Evolutionary conservation across 495 filamentous ascomycete species (phyloP).

Genomic region (Oleoguttula mirabilis): DNA sequence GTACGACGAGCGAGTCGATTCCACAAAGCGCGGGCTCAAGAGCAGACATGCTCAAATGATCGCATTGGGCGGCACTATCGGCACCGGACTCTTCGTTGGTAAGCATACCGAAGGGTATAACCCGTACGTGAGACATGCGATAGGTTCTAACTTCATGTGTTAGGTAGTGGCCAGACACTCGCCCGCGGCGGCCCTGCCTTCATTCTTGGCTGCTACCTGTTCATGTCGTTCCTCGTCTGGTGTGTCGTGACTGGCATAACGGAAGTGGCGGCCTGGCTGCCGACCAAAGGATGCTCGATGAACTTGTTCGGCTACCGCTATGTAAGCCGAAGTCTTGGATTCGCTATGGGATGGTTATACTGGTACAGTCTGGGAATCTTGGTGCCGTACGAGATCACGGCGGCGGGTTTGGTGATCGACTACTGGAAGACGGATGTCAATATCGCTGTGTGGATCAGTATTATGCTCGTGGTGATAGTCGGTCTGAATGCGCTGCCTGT

Average conservation of each 20-base stretch:
- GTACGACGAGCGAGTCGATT: slow-evolving; percentile 22
- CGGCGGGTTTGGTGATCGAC: slow-evolving; percentile 34
- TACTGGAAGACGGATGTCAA: slow-evolving; percentile 46
- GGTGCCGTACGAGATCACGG: slow-evolving; percentile 29
- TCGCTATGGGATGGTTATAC: slow-evolving; percentile 36
- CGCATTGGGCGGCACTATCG: slow-evolving; percentile 34
- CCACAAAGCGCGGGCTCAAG: slow-evolving; percentile 24
- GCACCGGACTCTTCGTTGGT: slow-evolving; percentile 56
- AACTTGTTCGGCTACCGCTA: slow-evolving; percentile 37
- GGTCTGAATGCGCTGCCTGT: slow-evolving; percentile 25
- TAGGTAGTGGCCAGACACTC: slow-evolving; percentile 46
- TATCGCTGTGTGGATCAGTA: slow-evolving; percentile 41
- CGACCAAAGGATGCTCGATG: slow-evolving; percentile 30
- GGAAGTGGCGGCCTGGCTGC: slow-evolving; percentile 33
- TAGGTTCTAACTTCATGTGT: too few relatives aligned
- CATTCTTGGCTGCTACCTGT: slow-evolving; percentile 38
- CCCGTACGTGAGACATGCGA: too few relatives aligned
- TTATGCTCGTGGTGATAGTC: slow-evolving; percentile 30
- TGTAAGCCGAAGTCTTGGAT: slow-evolving; percentile 38
- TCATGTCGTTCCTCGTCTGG: slow-evolving; percentile 27
- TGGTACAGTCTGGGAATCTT: slow-evolving; percentile 30
- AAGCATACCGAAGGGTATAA: too few relatives aligned
- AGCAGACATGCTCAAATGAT: slow-evolving; percentile 27
- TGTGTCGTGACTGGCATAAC: slow-evolving; percentile 27
- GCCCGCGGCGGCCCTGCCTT: slow-evolving; percentile 49